Percentiles rank a stretch among this genome's conserved stretches.
phyloP scores from a whole-genome alignment of 306 rosid genomes.

The Vigna radiata region DNA sequence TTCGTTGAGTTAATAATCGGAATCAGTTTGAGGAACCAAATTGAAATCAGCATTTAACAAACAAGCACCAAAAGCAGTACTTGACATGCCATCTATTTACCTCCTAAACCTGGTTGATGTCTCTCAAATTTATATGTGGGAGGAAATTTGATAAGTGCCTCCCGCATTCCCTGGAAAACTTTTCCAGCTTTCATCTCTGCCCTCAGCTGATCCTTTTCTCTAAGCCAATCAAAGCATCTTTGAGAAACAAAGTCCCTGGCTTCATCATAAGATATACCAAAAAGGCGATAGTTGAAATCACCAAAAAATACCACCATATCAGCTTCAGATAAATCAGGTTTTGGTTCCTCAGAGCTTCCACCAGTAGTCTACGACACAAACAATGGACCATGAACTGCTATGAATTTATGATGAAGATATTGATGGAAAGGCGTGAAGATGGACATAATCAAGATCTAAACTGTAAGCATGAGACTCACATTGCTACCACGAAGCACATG shows the following conservation, averaged over 20 bases:
- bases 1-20: constrained; percentile 31
- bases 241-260: constrained; percentile 99
- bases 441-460: constrained; percentile 22
- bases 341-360: constrained; percentile 74
- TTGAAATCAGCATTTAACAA: constrained; percentile 18
- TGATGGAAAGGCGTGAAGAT: constrained; percentile 33
- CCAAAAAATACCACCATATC: constrained; percentile 97
- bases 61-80: constrained; percentile 16
- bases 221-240: constrained; percentile 99
- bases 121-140: constrained; percentile 98
- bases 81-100: constrained; percentile 52
- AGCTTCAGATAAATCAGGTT: constrained; percentile 89
- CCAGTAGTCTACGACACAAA: constrained; percentile 60
- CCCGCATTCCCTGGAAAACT: constrained; percentile 99
- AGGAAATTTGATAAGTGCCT: constrained; percentile 91
- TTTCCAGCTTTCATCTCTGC: constrained; percentile 96
- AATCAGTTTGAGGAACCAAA: constrained; percentile 28
- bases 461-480: constrained; percentile 59
- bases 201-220: constrained; percentile 99
- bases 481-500: constrained; percentile 72
- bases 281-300: constrained; percentile 95
- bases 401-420: constrained; percentile 28
- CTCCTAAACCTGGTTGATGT: constrained; percentile 89
- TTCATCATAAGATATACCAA: constrained; percentile 97
- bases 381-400: constrained; percentile 42